Base-by-base conservation (phyloP, 2,329 filamentous ascomycete genomes). In the Trichophaea hybrida region DNA sequence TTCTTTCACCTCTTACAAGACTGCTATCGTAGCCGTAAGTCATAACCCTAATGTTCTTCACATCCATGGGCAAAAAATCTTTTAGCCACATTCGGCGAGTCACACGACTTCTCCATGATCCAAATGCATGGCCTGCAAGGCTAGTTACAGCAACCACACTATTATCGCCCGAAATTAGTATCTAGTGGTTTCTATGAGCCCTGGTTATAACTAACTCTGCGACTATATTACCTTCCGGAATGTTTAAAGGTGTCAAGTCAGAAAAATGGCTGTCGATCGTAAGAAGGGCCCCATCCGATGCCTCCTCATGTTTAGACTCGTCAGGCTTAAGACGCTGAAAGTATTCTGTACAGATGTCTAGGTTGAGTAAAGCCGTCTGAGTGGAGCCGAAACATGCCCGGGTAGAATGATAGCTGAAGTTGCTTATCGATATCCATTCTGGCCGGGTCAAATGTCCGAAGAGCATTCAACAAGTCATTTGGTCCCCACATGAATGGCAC, bases 51-150 rank as follows among this genome's bases (percentile, higher is more conserved):
- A 55, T 48, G n/a, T 48, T 55, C 43, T 44, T 37, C 2, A 59
- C n/a, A 15, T 59, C 52, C n/a, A 57, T n/a, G 3, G 40, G 58
- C 15, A 60, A 44, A 51, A 60, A 46, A 40, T 60, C 44, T 33
- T 57, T 13, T 3, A 60, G 53, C 53, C 53, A 57, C 44, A 60
- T 60, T 37, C 55, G 37, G 24, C 44, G 7, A 15, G 59, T 34
- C 35, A 44, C 13, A n/a, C 58, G 33, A 34, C 49, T 40, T 15
- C 53, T 44, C 58, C 58, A 60, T 6, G 58, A 60, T 33, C 58
- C 58, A 34, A 40, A 60, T 10, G 43, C 58, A 49, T 55, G 40
- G 44, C 40, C 53, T 33, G 54, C 54, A 32, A 57, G 40, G 7
- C 54, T 40, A 32, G 54, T 57, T n/a, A 57, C 54, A 6, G 54